Evolutionary conservation across 2,329 filamentous ascomycete species (phyloP).

Genomic region (Falciphora oryzae): DNA sequence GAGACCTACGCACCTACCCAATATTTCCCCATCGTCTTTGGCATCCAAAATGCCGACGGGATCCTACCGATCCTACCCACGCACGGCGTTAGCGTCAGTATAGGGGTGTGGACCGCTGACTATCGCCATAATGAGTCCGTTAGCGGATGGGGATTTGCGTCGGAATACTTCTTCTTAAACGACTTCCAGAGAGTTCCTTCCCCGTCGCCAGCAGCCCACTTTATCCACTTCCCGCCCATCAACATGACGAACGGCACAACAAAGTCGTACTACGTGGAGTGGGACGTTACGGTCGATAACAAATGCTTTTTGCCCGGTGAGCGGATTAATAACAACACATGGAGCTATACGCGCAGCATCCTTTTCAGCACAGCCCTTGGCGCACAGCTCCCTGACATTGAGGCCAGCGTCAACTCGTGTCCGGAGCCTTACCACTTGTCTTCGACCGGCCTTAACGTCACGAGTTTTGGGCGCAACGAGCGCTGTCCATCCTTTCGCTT

Average conservation of each 20-base stretch:
- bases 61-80: not conserved
- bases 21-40: slow-evolving; percentile 10
- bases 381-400: no score
- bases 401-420: no score
- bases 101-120: not conserved
- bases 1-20: slow-evolving; percentile 9
- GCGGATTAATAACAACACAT: no score
- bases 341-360: no score
- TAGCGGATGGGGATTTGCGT: not conserved
- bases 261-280: not conserved
- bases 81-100: not conserved
- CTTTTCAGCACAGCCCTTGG: no score
- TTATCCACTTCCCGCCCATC: not conserved
- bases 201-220: not conserved
- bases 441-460: no score
- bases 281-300: not conserved
- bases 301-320: no score
- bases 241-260: slow-evolving; percentile 3
- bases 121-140: not conserved
- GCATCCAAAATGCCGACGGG: slow-evolving; percentile 5
- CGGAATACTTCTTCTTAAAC: not conserved
- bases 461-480: no score
- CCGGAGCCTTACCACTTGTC: no score
- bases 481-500: no score
- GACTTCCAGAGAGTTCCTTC: not conserved